Conservation (phyloP, 139 green algal species). For the Volvox reticuliferus region DNA sequence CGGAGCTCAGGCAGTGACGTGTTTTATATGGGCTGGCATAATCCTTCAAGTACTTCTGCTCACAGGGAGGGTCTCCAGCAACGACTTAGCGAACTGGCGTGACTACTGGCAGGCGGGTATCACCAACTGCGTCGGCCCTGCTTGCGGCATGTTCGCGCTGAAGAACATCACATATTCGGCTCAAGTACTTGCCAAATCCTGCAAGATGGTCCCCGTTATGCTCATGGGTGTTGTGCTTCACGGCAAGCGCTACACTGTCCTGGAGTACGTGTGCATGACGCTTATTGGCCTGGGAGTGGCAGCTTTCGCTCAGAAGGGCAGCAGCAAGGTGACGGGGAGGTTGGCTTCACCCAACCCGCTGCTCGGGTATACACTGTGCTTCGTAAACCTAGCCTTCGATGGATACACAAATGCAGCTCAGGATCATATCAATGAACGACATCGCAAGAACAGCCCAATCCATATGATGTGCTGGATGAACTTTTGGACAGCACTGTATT, state of each 20-base stretch:
- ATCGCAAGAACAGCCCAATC: conserved; percentile 78
- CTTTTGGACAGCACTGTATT: conserved; percentile 89
- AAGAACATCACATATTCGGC: conserved; percentile 96
- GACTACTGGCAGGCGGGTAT: conserved; percentile 88
- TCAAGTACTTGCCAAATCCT: conserved; percentile 71
- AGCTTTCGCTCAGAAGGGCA: conserved; percentile 85
- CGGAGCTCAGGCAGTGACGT: conserved; percentile 86
- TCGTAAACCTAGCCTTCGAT: conserved; percentile 94
- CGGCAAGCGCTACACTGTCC: conserved; percentile 80
- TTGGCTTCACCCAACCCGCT: conserved; percentile 86
- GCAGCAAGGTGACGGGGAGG: conserved; percentile 73
- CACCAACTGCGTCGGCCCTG: conserved; percentile 92
- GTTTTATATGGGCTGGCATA: conserved; percentile 88
- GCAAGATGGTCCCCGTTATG: conserved; percentile 97
- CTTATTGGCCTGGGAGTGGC: conserved; percentile 87
- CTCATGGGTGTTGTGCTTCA: conserved; percentile 91
- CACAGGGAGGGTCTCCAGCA: neutral
- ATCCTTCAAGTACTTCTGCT: conserved; percentile 59
- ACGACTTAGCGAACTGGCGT: conserved; percentile 52
- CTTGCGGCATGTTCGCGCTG: conserved; percentile 90
- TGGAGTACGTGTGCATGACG: conserved; percentile 92
- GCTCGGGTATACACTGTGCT: conserved; percentile 93
- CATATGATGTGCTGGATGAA: conserved; percentile 99
- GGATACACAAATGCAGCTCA: conserved; percentile 96
- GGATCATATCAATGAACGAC: conserved; percentile 86